A percentile compares a stretch with the other conserved stretches of the same genome.
Evolutionary conservation across 768 basidiomycete genomes (phyloP).

Genomic region (Coprinopsis sp.): DNA sequence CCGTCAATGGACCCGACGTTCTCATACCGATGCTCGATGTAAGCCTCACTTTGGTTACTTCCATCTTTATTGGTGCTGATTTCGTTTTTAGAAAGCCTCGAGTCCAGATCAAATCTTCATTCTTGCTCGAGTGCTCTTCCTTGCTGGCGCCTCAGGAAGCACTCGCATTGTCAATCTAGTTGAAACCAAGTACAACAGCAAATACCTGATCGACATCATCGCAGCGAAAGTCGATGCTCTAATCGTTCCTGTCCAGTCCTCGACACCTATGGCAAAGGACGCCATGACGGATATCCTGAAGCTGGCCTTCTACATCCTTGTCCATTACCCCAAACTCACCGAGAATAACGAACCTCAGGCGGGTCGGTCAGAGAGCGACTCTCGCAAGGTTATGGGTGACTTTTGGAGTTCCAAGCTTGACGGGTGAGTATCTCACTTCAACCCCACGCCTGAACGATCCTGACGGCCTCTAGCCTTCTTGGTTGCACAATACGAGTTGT

Average conservation of each 20-base stretch:
- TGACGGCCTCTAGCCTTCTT: slow-evolving; percentile 47
- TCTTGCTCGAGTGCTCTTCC: slow-evolving; percentile 70
- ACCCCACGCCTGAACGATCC: not conserved
- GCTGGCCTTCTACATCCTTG: slow-evolving; percentile 73
- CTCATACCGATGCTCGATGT: slow-evolving; percentile 60
- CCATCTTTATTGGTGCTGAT: slow-evolving; percentile 1
- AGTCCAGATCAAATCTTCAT: slow-evolving; percentile 66
- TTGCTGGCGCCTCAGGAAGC: slow-evolving; percentile 54
- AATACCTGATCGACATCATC: slow-evolving; percentile 60
- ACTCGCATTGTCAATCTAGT: slow-evolving; percentile 56
- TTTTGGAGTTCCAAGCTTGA: slow-evolving; percentile 73
- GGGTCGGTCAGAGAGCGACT: slow-evolving; percentile 23
- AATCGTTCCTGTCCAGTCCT: slow-evolving; percentile 41
- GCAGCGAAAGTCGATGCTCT: slow-evolving; percentile 57
- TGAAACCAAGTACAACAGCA: slow-evolving; percentile 55
- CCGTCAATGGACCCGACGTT: slow-evolving; percentile 59
- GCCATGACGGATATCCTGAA: slow-evolving; percentile 84
- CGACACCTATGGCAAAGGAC: slow-evolving; percentile 55
- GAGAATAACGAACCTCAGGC: slow-evolving; percentile 43
- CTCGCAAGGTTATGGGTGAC: slow-evolving; percentile 61
- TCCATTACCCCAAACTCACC: slow-evolving; percentile 76
- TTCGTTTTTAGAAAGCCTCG: slow-evolving; percentile 48
- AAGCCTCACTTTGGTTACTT: slow-evolving; percentile 12
- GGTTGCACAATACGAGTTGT: slow-evolving; percentile 69
- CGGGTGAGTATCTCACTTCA: slow-evolving; percentile 40